phyloP scores from a whole-genome alignment of 2,329 filamentous ascomycete genomes.

The Nemania diffusa region DNA sequence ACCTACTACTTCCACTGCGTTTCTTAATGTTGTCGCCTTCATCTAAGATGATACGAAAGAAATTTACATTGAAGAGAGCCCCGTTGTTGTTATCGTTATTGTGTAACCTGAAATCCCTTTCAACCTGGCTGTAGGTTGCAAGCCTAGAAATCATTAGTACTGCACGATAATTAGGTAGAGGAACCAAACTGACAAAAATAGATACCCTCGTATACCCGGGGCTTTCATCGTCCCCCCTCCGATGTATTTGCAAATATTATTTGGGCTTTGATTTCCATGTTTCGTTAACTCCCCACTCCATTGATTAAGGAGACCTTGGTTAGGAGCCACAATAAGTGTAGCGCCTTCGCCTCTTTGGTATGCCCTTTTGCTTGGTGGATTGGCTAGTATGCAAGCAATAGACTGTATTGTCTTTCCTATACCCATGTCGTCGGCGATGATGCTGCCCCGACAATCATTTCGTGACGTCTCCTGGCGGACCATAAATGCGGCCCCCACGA shows the following conservation, averaged over 20 bases:
- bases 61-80: constrained; percentile 27
- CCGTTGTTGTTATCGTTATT: neutral
- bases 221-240: neutral
- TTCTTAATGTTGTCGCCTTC: constrained; percentile 37
- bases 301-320: constrained; percentile 17
- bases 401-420: constrained; percentile 34
- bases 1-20: constrained; percentile 24
- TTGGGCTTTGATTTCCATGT: neutral
- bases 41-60: constrained; percentile 35
- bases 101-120: constrained; percentile 8
- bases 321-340: constrained; percentile 27
- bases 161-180: neutral
- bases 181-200: constrained; percentile 21
- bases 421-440: constrained; percentile 37
- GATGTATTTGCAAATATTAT: neutral
- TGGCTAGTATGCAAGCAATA: constrained; percentile 22
- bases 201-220: neutral
- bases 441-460: constrained; percentile 18
- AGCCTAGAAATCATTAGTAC: constrained; percentile 21
- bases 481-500: constrained; percentile 25
- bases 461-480: constrained; percentile 16
- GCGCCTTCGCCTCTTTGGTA: neutral
- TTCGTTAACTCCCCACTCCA: constrained; percentile 13
- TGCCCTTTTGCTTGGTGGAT: constrained; percentile 20
- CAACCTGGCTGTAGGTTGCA: constrained; percentile 28